Evolutionary conservation across 495 filamentous ascomycete genomes (phyloP).

Genomic region (Aspergillus homomorphus): DNA sequence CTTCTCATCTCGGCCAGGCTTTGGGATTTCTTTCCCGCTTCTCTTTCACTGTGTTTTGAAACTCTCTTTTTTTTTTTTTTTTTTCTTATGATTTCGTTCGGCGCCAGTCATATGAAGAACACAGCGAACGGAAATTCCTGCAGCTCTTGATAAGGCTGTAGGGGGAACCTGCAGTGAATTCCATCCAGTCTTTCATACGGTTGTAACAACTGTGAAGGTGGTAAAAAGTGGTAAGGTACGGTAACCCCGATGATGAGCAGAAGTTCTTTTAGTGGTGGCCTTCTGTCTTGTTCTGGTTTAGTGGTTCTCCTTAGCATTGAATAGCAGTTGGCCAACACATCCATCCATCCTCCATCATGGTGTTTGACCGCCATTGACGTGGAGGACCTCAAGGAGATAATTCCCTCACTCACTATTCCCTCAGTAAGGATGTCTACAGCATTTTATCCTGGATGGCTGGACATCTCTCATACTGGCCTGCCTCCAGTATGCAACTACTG

Average conservation of each 20-base stretch:
- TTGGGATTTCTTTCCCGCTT: no score
- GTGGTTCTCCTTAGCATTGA: constrained; percentile 2
- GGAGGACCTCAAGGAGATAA: no score
- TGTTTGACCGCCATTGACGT: constrained; percentile 19
- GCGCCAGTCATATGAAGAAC: no score
- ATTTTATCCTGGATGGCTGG: no score
- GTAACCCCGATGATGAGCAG: not conserved
- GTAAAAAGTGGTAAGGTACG: constrained; percentile 17
- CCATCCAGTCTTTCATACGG: no score
- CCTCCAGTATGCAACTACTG: not conserved
- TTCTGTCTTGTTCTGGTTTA: constrained; percentile 5
- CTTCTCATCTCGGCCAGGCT: no score
- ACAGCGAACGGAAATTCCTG: no score
- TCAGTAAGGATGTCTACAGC: not conserved
- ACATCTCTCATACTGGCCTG: no score
- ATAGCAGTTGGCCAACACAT: constrained; percentile 3
- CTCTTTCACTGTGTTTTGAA: constrained; percentile 6
- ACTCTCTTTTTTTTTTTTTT: constrained; percentile 8
- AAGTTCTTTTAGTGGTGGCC: not conserved
- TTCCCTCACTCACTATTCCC: not conserved
- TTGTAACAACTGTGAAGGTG: no score
- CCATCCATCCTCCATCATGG: constrained; percentile 3
- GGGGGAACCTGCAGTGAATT: no score
- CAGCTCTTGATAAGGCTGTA: no score
- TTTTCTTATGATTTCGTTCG: constrained; percentile 14